Percentiles rank a stretch among this genome's conserved stretches.
Evolutionary conservation across 257 asterid genomes (phyloP).

Genomic region (Solanum sitiens): DNA sequence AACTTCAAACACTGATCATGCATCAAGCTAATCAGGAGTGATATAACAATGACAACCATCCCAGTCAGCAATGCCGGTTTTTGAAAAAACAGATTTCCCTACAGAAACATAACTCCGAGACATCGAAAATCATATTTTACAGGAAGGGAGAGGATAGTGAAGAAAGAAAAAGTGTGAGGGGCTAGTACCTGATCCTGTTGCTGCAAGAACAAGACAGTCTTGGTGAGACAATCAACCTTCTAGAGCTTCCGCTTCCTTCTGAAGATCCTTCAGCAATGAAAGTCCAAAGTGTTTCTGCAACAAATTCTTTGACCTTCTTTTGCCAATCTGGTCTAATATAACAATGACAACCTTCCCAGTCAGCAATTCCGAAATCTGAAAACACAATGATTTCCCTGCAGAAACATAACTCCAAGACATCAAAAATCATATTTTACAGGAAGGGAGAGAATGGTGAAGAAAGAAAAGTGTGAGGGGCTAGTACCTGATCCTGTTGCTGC

Average conservation of each 20-base stretch:
- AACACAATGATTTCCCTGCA: too few species aligned
- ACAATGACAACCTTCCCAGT: too few species aligned
- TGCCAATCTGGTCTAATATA: conserved; percentile 44
- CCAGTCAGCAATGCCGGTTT: conserved; percentile 66
- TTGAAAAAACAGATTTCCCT: conserved; percentile 84
- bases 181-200: conserved; percentile 73
- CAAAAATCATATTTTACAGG: too few species aligned
- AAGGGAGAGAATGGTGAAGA: too few species aligned
- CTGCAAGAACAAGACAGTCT: conserved; percentile 73
- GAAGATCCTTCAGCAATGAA: conserved; percentile 51
- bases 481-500: too few species aligned
- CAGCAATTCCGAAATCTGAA: too few species aligned
- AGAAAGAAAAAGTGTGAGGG: background rate
- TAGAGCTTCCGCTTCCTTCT: conserved; percentile 43
- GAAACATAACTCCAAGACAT: too few species aligned
- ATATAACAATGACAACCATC: conserved; percentile 67
- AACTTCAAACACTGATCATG: conserved; percentile 81
- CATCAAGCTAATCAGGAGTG: conserved; percentile 85
- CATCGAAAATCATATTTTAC: background rate
- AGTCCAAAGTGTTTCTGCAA: conserved; percentile 44
- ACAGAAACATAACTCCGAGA: conserved; percentile 11
- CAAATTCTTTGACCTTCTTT: conserved; percentile 16
- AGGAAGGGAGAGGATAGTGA: background rate
- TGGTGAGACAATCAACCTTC: conserved; percentile 50
- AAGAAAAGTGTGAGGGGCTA: too few species aligned